Evolutionary conservation across 108 stramenopile species (phyloP).

Genomic region (Skeletonema grethae): DNA sequence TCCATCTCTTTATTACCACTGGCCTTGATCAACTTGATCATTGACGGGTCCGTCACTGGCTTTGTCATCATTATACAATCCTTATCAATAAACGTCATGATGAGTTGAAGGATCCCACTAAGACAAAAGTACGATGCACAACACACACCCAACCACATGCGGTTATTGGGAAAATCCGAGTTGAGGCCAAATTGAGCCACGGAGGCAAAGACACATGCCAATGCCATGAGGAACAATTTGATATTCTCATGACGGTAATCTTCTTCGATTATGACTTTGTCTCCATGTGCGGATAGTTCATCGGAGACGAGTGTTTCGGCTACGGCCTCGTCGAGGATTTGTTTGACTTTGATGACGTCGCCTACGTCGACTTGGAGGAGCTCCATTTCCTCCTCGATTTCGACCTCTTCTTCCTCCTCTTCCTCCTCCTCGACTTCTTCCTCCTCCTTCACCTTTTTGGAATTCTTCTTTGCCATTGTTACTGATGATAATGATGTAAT

Average conservation of each 20-base stretch:
- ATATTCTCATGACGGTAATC: slow-evolving; percentile 88
- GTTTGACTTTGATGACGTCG: slow-evolving; percentile 95
- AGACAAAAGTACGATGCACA: slow-evolving; percentile 91
- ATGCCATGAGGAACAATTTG: slow-evolving; percentile 89
- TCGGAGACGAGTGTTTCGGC: slow-evolving; percentile 71
- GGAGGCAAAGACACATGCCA: slow-evolving; percentile 91
- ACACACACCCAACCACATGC: slow-evolving; percentile 88
- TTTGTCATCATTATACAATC: slow-evolving; percentile 91
- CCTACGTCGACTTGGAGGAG: slow-evolving; percentile 93
- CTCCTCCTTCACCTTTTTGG: slow-evolving; percentile 15
- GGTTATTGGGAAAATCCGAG: slow-evolving; percentile 90
- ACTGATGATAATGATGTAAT: not conserved
- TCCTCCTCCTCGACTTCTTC: slow-evolving; percentile 18
- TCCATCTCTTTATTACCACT: slow-evolving; percentile 60
- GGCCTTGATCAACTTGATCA: slow-evolving; percentile 42
- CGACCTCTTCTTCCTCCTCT: slow-evolving; percentile 32
- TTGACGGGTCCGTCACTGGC: slow-evolving; percentile 45
- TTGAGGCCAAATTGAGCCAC: slow-evolving; percentile 91
- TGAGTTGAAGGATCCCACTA: slow-evolving; percentile 88
- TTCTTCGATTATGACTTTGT: slow-evolving; percentile 64
- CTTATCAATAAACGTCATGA: slow-evolving; percentile 92
- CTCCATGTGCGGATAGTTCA: slow-evolving; percentile 54
- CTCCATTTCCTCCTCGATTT: slow-evolving; percentile 67
- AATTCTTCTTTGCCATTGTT: slow-evolving; percentile 38
- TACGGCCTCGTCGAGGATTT: slow-evolving; percentile 95